Evolutionary conservation across 176 grass and related monocot species (phyloP).

Genomic region (Triticum monococcum): DNA sequence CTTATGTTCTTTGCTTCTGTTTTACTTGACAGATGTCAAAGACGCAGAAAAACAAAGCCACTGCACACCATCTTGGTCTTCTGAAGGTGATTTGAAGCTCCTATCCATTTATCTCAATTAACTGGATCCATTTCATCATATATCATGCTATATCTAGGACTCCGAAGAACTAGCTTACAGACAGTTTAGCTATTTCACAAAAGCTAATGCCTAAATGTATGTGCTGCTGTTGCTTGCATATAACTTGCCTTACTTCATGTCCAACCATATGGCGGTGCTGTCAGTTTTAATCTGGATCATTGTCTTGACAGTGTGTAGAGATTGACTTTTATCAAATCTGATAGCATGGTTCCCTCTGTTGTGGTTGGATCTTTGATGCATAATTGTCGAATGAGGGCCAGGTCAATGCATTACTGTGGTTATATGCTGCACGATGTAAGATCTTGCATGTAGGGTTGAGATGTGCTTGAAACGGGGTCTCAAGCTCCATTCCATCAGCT

Average conservation of each 20-base stretch:
- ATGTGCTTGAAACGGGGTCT: neutral
- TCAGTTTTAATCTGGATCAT: constrained; percentile 7
- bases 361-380: neutral
- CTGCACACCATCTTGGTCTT: constrained; percentile 95
- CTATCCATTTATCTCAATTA: neutral
- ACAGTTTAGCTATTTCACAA: constrained; percentile 12
- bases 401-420: neutral
- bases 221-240: neutral
- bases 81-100: constrained; percentile 62
- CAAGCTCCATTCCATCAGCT: neutral
- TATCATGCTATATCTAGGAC: neutral
- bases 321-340: neutral
- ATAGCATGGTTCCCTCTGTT: neutral
- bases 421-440: neutral
- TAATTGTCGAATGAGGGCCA: neutral
- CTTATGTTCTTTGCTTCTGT: constrained; percentile 10
- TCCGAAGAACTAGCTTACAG: neutral
- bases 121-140: neutral
- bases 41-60: constrained; percentile 98
- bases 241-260: neutral
- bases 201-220: neutral
- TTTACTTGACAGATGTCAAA: constrained; percentile 70
- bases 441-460: neutral
- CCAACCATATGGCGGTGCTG: neutral
- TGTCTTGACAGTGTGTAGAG: neutral